These are phyloP conservation scores for Myotisia sp. DNA, from an alignment of 2,329 filamentous ascomycete species.

Conservation along the genomic window DNA sequence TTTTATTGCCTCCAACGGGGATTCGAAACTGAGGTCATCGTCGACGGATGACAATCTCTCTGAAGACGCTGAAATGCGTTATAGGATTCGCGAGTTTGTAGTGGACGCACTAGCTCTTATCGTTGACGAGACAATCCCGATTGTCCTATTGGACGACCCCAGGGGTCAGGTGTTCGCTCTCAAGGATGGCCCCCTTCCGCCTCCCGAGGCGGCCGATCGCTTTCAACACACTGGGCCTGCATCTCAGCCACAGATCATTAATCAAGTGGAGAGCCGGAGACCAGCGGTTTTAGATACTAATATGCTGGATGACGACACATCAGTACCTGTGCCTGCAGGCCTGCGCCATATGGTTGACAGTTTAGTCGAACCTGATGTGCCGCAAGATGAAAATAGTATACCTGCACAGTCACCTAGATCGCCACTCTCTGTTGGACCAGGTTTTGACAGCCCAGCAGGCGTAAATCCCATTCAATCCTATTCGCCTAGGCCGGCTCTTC, in stretches of 20 bases:
- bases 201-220: slow-evolving; percentile 15
- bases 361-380: slow-evolving; percentile 34
- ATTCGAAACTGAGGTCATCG: slow-evolving; percentile 40
- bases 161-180: slow-evolving; percentile 37
- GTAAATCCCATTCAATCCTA: slow-evolving; percentile 8
- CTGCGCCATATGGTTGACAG: slow-evolving; percentile 47
- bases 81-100: slow-evolving; percentile 48
- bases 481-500: slow-evolving; percentile 17
- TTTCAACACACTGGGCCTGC: slow-evolving; percentile 29
- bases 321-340: slow-evolving; percentile 33
- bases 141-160: slow-evolving; percentile 34
- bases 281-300: slow-evolving; percentile 15
- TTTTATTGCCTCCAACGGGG: slow-evolving; percentile 35
- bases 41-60: slow-evolving; percentile 38
- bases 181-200: slow-evolving; percentile 38
- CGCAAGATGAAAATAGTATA: slow-evolving; percentile 11
- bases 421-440: neutral
- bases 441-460: slow-evolving; percentile 4
- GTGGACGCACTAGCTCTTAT: slow-evolving; percentile 47
- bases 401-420: slow-evolving; percentile 1
- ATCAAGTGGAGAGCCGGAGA: slow-evolving; percentile 26
- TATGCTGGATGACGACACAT: slow-evolving; percentile 19
- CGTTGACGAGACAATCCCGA: slow-evolving; percentile 36
- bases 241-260: slow-evolving; percentile 28
- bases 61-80: slow-evolving; percentile 51